A percentile compares a stretch with the other conserved stretches of the same genome.
These are phyloP conservation scores for Favolaschia claudopus DNA, from an alignment of 768 basidiomycete genomes.

Conservation along the genomic window DNA sequence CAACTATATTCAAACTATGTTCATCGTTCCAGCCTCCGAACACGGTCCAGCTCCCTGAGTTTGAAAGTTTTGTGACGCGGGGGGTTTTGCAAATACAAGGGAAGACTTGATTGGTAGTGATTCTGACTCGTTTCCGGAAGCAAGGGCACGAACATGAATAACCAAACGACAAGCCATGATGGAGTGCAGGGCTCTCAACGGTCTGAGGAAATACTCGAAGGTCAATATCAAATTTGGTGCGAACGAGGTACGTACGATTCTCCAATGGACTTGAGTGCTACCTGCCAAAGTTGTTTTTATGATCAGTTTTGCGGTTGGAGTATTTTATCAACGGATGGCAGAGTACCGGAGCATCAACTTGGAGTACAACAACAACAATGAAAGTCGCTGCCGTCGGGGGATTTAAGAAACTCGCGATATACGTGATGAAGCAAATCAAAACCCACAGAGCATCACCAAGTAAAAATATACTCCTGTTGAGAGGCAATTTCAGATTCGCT, in stretches of 20 bases:
- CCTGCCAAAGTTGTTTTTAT: not conserved
- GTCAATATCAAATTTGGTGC: not conserved
- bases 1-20: no score
- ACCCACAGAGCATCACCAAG: slow-evolving; percentile 11
- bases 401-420: not conserved
- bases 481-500: no score
- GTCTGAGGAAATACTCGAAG: no score
- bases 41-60: no score
- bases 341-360: not conserved
- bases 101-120: no score
- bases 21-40: no score
- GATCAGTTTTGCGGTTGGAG: not conserved
- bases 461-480: slow-evolving; percentile 6
- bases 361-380: not conserved
- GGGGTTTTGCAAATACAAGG: no score
- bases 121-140: no score
- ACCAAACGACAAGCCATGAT: slow-evolving; percentile 6
- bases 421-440: not conserved
- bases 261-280: slow-evolving; percentile 8
- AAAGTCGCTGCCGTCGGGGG: not conserved
- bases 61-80: no score
- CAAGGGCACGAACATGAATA: slow-evolving; percentile 7
- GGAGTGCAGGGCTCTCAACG: slow-evolving; percentile 13
- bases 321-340: not conserved
- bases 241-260: not conserved